Conservation (phyloP, 768 basidiomycete genomes). For the Lenzites betulinus region DNA sequence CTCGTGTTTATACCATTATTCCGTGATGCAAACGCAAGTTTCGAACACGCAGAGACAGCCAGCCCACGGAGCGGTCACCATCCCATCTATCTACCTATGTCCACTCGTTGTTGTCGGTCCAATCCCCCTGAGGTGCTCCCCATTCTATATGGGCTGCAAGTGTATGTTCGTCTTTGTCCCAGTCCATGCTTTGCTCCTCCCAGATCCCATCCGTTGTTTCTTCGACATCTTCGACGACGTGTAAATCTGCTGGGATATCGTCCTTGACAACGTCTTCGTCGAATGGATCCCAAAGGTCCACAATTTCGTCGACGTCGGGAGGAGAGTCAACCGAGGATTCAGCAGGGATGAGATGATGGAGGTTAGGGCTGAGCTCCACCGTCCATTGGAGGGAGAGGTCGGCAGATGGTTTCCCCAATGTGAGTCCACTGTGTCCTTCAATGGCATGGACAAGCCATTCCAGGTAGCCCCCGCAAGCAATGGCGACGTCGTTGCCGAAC, state of each 20-base stretch:
- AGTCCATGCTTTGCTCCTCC: neutral
- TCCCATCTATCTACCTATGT: neutral
- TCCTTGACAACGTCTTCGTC: neutral
- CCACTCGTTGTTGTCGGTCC: conserved; percentile 1
- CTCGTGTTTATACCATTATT: conserved; percentile 9
- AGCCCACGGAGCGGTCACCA: too few relatives aligned
- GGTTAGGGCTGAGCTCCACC: conserved; percentile 31
- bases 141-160: neutral
- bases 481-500: conserved; percentile 47
- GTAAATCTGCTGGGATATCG: neutral
- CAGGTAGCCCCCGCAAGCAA: conserved; percentile 62
- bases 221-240: neutral
- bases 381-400: conserved; percentile 33
- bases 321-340: neutral
- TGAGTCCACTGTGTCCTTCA: conserved; percentile 36
- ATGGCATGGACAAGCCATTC: conserved; percentile 53
- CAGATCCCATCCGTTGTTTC: neutral
- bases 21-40: neutral
- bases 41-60: neutral
- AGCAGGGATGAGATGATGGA: conserved; percentile 21
- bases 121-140: neutral
- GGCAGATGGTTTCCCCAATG: conserved; percentile 18
- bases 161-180: neutral
- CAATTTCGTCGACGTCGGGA: conserved; percentile 4
- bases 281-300: conserved; percentile 5